These are phyloP conservation scores for Phlyctochytrium arcticum DNA, from an alignment of 192 early-diverging fungal genomes.

Conservation along the genomic window DNA sequence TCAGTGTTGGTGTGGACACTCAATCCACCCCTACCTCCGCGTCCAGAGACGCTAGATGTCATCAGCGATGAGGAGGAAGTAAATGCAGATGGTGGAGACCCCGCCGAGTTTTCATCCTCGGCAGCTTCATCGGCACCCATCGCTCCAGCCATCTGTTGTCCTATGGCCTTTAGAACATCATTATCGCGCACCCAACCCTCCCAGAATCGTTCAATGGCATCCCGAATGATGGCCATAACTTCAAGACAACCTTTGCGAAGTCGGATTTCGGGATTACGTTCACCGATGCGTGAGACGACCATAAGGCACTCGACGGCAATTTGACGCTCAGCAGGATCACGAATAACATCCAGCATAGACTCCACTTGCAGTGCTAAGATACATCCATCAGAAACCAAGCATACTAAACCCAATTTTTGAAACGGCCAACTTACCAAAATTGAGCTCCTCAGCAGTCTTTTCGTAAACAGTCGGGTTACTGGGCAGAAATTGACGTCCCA, in stretches of 20 bases:
- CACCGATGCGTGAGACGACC: conserved; percentile 62
- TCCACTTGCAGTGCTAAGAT: conserved; percentile 62
- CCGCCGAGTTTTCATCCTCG: background rate
- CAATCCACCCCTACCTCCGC: background rate
- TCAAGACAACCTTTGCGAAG: conserved; percentile 47
- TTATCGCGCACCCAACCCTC: conserved; percentile 58
- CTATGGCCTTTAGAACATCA: conserved; percentile 5
- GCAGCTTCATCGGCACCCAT: background rate
- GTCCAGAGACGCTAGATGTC: background rate
- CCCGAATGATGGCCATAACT: conserved; percentile 56
- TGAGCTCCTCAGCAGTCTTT: conserved; percentile 80
- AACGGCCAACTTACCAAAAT: conserved; percentile 61
- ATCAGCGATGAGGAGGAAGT: background rate
- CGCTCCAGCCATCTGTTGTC: too few relatives aligned
- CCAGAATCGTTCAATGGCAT: conserved; percentile 70
- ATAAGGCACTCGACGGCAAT: conserved; percentile 68
- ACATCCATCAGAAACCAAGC: background rate
- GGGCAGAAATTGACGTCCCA: conserved; percentile 58
- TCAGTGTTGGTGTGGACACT: background rate
- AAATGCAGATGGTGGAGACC: background rate
- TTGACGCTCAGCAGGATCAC: conserved; percentile 79
- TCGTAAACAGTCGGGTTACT: conserved; percentile 76
- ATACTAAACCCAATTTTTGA: background rate
- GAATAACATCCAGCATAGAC: conserved; percentile 64
- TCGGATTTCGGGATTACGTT: conserved; percentile 58